Percentiles rank a stretch among this genome's conserved stretches.
These are phyloP conservation scores for Solanum commersonii DNA, from an alignment of 257 asterid species.

Conservation along the genomic window DNA sequence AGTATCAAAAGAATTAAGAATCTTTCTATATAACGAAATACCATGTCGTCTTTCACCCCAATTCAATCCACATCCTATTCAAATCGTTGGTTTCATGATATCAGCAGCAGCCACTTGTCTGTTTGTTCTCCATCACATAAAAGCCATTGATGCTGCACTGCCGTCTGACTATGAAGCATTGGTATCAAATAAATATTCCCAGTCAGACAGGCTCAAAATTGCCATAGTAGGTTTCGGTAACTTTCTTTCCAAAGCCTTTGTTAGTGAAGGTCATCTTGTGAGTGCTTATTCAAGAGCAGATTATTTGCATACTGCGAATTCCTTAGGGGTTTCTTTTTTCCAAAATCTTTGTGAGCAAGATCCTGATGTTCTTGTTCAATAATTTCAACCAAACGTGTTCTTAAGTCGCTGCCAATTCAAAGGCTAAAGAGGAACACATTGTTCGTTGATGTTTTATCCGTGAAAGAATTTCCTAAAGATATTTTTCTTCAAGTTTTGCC, in stretches of 20 bases:
- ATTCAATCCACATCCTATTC: not conserved
- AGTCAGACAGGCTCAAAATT: slow-evolving; percentile 43
- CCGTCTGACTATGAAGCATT: slow-evolving; percentile 54
- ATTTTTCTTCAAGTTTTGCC: slow-evolving; percentile 61
- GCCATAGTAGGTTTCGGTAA: slow-evolving; percentile 66
- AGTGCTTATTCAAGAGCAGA: slow-evolving; percentile 49
- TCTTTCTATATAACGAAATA: too few species aligned
- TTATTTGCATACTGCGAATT: slow-evolving; percentile 28
- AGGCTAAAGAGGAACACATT: slow-evolving; percentile 45
- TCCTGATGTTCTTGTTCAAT: slow-evolving; percentile 70
- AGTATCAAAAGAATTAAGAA: too few species aligned
- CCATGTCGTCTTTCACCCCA: too few species aligned
- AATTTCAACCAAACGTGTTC: slow-evolving; percentile 45
- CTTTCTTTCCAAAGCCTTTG: slow-evolving; percentile 54
- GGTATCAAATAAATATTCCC: slow-evolving; percentile 20
- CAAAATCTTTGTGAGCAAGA: slow-evolving; percentile 60
- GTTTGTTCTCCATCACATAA: slow-evolving; percentile 5
- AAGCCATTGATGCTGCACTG: slow-evolving; percentile 66
- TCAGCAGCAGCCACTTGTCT: not conserved
- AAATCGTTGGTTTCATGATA: not conserved
- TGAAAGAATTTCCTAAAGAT: slow-evolving; percentile 25
- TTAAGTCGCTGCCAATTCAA: slow-evolving; percentile 52
- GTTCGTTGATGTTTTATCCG: slow-evolving; percentile 1
- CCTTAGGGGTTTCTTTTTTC: slow-evolving; percentile 40
- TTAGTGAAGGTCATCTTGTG: slow-evolving; percentile 54